A percentile compares a stretch with the other conserved stretches of the same genome.
phyloP scores from a whole-genome alignment of 1,284 basidiomycete genomes.

The Bjerkandera adusta region DNA sequence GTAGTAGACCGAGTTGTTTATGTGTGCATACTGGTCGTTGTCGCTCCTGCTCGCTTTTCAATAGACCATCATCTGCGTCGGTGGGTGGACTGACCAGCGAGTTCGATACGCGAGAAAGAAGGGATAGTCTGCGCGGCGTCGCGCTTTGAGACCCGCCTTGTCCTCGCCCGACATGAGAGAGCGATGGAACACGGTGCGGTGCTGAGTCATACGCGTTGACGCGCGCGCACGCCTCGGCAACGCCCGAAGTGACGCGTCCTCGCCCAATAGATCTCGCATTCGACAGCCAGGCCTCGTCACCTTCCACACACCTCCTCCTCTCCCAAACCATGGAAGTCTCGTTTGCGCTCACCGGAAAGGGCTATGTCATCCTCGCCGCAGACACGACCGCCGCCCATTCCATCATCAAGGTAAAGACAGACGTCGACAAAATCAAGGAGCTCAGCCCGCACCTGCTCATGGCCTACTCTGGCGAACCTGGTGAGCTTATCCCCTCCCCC shows the following conservation, averaged over 20 bases:
- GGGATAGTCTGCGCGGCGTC: constrained; percentile 50
- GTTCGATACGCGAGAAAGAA: constrained; percentile 65
- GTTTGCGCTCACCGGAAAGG: constrained; percentile 82
- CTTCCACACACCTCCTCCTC: constrained; percentile 4
- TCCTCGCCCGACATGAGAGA: constrained; percentile 2
- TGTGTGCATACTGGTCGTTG: constrained; percentile 78
- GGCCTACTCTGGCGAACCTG: constrained; percentile 93
- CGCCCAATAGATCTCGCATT: constrained; percentile 1
- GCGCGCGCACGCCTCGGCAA: constrained; percentile 1
- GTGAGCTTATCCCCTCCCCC: constrained; percentile 39
- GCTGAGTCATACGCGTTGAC: background rate
- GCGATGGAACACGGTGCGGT: background rate
- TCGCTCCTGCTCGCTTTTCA: too few species aligned
- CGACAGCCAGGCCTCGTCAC: constrained; percentile 13
- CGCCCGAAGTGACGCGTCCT: constrained; percentile 19
- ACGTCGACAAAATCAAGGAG: constrained; percentile 96
- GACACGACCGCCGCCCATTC: constrained; percentile 89
- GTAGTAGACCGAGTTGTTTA: constrained; percentile 80
- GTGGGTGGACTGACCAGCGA: constrained; percentile 52
- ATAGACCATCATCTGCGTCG: background rate
- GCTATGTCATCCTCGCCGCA: constrained; percentile 87
- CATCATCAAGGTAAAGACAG: constrained; percentile 96
- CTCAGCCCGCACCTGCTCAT: constrained; percentile 92
- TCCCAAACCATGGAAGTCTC: constrained; percentile 64
- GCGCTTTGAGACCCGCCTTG: constrained; percentile 28